A percentile compares a stretch with the other conserved stretches of the same genome.
Evolutionary conservation across 805 yeast species (phyloP).

Genomic region (Monosporozyma aerobia): DNA sequence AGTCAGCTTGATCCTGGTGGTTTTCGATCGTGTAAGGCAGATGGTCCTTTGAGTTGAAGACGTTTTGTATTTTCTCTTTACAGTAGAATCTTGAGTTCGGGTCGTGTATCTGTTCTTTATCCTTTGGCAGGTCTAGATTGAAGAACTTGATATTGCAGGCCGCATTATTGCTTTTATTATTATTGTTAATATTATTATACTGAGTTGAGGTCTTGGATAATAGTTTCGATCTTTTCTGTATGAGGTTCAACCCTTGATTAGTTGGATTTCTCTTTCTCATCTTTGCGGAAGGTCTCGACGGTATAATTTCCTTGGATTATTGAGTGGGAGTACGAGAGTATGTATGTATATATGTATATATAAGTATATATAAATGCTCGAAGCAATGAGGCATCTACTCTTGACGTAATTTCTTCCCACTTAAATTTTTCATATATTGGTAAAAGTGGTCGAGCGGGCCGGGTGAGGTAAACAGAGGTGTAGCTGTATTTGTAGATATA

Average conservation of each 20-base stretch:
- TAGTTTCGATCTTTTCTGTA: background rate
- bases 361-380: background rate
- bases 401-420: no score
- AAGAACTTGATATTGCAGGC: slow-evolving; percentile 22
- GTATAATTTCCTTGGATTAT: no score
- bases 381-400: background rate
- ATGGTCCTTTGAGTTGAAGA: slow-evolving; percentile 28
- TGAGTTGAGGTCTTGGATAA: background rate
- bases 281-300: no score
- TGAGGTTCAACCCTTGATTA: background rate
- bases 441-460: no score
- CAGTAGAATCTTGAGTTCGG: slow-evolving; percentile 33
- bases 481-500: no score
- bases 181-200: background rate
- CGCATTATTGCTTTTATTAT: background rate
- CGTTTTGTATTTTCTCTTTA: slow-evolving; percentile 25
- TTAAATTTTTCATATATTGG: no score
- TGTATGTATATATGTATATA: background rate
- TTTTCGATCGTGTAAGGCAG: slow-evolving; percentile 73
- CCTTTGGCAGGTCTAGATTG: slow-evolving; percentile 43
- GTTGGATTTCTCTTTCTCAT: background rate
- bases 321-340: no score
- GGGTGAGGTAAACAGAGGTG: no score
- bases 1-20: slow-evolving; percentile 62
- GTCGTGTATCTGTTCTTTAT: slow-evolving; percentile 21